A percentile compares a stretch with the other conserved stretches of the same genome.
Evolutionary conservation across 2,329 filamentous ascomycete genomes (phyloP).

Genomic region (Hymenoscyphus infarciens): DNA sequence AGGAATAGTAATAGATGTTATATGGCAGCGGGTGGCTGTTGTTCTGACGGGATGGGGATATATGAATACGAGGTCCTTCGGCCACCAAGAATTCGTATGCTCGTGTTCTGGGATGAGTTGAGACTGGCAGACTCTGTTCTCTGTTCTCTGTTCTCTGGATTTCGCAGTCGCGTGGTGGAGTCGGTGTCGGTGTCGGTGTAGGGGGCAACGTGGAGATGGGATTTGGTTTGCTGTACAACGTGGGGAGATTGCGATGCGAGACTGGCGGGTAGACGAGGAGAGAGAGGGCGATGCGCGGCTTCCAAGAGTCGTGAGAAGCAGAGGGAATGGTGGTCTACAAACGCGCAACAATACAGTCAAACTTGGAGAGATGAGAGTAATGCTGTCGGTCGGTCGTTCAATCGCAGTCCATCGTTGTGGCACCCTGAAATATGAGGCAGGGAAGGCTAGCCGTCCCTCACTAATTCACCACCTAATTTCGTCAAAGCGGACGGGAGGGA

Average conservation of each 20-base stretch:
- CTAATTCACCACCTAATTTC: too few species aligned
- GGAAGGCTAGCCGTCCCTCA: too few species aligned
- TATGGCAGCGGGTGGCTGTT: conserved; percentile 15
- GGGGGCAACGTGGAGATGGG: conserved; percentile 15
- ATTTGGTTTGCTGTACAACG: conserved; percentile 13
- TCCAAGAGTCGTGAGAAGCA: neutral
- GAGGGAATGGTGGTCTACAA: neutral
- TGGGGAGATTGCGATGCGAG: conserved; percentile 9
- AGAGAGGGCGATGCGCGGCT: neutral
- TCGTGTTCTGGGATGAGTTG: conserved; percentile 10
- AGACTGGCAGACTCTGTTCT: conserved; percentile 1
- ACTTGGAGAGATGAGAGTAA: too few species aligned
- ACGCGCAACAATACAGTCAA: neutral
- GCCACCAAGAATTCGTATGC: conserved; percentile 2
- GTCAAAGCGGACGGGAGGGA: too few species aligned
- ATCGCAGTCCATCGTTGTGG: neutral
- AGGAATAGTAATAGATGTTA: conserved; percentile 22
- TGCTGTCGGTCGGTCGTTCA: too few species aligned
- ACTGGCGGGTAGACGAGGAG: neutral
- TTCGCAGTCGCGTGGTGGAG: conserved; percentile 17
- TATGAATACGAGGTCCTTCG: conserved; percentile 21
- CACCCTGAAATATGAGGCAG: neutral
- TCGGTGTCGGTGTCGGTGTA: conserved; percentile 18
- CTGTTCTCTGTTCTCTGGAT: neutral
- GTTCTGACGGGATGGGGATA: conserved; percentile 14